Conservation (phyloP, 2,329 filamentous ascomycete genomes). For the Sphaerulina vaccinii region DNA sequence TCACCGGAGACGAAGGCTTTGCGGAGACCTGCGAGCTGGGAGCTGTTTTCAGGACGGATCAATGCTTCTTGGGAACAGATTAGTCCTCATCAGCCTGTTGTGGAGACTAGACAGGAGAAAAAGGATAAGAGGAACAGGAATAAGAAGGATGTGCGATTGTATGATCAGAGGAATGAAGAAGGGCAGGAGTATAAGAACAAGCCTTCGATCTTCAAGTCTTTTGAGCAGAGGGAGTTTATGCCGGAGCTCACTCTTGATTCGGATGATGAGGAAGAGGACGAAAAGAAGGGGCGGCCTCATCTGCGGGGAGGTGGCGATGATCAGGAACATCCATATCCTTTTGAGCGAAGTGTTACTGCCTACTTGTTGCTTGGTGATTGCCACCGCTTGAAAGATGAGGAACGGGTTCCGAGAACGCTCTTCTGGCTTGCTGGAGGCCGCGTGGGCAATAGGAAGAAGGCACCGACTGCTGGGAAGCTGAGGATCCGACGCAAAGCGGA, state of each 20-base stretch:
- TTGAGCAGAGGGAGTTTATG: slow-evolving; percentile 7
- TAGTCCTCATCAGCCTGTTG: not conserved
- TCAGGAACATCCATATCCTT: not conserved
- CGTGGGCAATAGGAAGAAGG: slow-evolving; percentile 6
- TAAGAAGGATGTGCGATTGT: not conserved
- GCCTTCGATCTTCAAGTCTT: slow-evolving; percentile 4
- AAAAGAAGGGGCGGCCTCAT: not conserved
- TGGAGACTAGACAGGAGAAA: not conserved
- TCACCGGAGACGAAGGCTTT: not conserved
- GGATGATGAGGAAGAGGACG: not conserved
- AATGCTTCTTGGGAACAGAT: slow-evolving; percentile 1
- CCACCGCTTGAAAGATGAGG: slow-evolving; percentile 7
- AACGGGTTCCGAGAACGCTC: slow-evolving; percentile 10
- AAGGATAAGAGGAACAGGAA: no score
- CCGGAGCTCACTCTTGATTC: not conserved
- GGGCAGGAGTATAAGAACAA: not conserved
- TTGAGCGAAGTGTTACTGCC: slow-evolving; percentile 2
- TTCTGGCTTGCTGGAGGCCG: slow-evolving; percentile 18
- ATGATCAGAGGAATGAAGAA: not conserved
- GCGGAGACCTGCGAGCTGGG: slow-evolving; percentile 1
- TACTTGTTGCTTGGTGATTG: not conserved
- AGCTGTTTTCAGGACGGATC: not conserved
- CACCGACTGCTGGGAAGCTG: slow-evolving; percentile 13
- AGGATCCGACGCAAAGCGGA: slow-evolving; percentile 9
- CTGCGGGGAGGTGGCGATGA: slow-evolving; percentile 12